Conservation (phyloP, 495 filamentous ascomycete species). For the Hypoxylon trugodes region DNA sequence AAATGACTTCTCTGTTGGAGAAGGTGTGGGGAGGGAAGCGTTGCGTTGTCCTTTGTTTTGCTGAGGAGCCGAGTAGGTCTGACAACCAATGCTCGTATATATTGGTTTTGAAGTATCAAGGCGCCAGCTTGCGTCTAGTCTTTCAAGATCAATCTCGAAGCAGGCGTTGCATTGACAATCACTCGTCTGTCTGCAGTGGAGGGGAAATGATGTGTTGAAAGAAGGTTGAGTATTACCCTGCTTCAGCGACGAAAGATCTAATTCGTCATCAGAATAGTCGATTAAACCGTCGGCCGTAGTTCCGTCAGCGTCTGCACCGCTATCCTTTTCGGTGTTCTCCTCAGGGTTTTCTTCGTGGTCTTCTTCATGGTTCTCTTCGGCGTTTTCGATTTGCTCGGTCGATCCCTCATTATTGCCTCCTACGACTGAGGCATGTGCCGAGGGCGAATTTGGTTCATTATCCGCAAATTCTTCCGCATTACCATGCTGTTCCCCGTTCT, state of each 20-base stretch:
- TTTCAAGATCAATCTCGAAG: constrained; percentile 30
- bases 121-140: constrained; percentile 5
- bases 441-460: constrained; percentile 24
- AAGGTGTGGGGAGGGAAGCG: neutral
- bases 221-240: constrained; percentile 36
- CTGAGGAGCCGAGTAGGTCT: neutral
- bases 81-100: neutral
- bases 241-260: constrained; percentile 32
- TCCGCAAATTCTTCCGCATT: constrained; percentile 36
- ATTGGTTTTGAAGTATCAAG: neutral
- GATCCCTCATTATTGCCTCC: neutral
- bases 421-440: constrained; percentile 6
- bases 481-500: constrained; percentile 16
- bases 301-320: constrained; percentile 23
- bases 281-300: constrained; percentile 32
- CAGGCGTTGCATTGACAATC: constrained; percentile 38
- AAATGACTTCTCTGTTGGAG: neutral
- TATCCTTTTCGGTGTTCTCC: constrained; percentile 38
- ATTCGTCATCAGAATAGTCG: constrained; percentile 47
- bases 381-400: neutral
- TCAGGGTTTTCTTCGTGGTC: constrained; percentile 36
- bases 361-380: no score
- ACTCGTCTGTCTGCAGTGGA: neutral
- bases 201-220: constrained; percentile 1
- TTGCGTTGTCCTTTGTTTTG: neutral